A percentile compares a stretch with the other conserved stretches of the same genome.
Evolutionary conservation across 2,329 filamentous ascomycete species (phyloP).

Genomic region (Aspergillus udagawae): DNA sequence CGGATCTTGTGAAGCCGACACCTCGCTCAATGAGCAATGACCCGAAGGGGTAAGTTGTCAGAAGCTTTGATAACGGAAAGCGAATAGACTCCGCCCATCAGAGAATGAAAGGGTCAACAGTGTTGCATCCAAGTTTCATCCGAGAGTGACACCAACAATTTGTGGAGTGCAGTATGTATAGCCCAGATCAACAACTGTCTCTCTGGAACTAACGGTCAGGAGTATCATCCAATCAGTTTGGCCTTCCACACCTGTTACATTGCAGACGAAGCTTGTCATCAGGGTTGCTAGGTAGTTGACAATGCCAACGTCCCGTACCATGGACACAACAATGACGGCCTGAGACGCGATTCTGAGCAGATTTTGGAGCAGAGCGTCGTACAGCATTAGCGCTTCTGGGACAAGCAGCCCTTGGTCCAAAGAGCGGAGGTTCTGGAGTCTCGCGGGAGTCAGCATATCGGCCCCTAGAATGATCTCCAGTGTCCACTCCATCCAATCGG

Average conservation of each 20-base stretch:
- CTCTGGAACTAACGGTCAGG: background rate
- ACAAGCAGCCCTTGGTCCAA: background rate
- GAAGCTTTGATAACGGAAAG: background rate
- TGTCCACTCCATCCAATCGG: background rate
- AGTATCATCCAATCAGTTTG: background rate
- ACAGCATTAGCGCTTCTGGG: background rate
- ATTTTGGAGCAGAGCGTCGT: background rate
- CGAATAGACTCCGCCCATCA: background rate
- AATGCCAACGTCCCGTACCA: background rate
- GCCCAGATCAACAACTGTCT: constrained; percentile 1
- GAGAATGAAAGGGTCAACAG: background rate
- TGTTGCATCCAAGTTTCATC: constrained; percentile 12
- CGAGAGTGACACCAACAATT: constrained; percentile 11
- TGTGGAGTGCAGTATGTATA: background rate
- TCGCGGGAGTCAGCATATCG: constrained; percentile 3
- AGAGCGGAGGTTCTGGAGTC: background rate
- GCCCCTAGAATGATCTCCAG: constrained; percentile 1
- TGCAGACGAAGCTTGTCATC: background rate
- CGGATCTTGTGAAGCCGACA: background rate
- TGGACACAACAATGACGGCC: background rate
- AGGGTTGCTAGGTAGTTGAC: background rate
- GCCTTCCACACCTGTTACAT: background rate
- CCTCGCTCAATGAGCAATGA: background rate
- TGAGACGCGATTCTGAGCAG: background rate
- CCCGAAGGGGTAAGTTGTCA: background rate